Evolutionary conservation across 2,329 filamentous ascomycete species (phyloP), one percentile per base, ranked within the genome.

Genomic region (Monosporascus sp.): DNA sequence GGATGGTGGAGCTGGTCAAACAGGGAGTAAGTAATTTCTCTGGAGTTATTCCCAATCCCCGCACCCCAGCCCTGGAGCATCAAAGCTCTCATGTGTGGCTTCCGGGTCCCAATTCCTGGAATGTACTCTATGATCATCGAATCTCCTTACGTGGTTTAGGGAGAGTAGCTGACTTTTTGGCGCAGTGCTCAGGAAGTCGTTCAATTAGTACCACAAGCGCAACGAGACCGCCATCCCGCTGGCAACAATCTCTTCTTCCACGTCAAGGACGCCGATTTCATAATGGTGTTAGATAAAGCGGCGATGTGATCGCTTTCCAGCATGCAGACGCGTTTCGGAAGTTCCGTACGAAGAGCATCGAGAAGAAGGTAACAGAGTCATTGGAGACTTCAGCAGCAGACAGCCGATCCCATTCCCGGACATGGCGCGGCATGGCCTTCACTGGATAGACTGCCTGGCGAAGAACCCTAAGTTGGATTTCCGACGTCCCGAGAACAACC

Each of bases 341-440:
- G 35, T 22, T 48, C 15, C 14, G 48, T 15, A 18, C 14, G 9
- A 28, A 35, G 15, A 37, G 6, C 4, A 20, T 48, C 7, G 18
- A 46, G 49, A 15, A 20, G 18, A 17, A 31, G 11, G 28, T 38
- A 7, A 20, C 15, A 2, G 2, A 37, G 17, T 22, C 37, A 7
- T 31, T 49, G 1, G 45, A 60, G 14, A 54, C 31, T 57, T 41
- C 48, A 53, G 48, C 45, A 53, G 37, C 7, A 24, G 38, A 14
- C 51, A 55, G 18, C 43, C 55, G 8, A 37, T 57, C 7, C 55
- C 46, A 1, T n/a, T 51, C 2, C 55, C 51, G 20, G 53, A 57
- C 35, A 51, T 53, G 53, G 48, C 49, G 8, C 44, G 48, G 1
- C 37, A 53, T 22, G 53, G 52, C 3, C 45, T 53, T 14, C 55